Evolutionary conservation across 1,284 basidiomycete genomes (phyloP).

Genomic region (Apiotrichum gamsii): DNA sequence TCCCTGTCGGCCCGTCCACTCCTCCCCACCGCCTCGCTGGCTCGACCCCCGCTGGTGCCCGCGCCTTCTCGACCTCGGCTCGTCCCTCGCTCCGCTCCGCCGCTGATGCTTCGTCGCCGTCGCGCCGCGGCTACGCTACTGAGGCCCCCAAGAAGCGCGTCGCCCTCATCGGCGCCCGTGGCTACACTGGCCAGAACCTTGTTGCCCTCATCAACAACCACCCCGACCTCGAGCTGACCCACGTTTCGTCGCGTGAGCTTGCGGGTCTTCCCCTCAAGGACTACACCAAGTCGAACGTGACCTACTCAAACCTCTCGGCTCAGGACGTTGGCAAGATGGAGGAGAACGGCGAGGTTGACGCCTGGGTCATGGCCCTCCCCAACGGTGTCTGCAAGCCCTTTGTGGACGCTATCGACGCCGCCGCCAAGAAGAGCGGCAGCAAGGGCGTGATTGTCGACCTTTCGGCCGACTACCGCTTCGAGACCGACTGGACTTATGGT

Average conservation of each 20-base stretch:
- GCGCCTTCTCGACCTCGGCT: slow-evolving; percentile 69
- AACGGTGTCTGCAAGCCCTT: slow-evolving; percentile 97
- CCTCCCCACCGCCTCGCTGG: slow-evolving; percentile 55
- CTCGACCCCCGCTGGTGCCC: slow-evolving; percentile 48
- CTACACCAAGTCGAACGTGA: slow-evolving; percentile 72
- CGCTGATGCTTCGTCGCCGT: slow-evolving; percentile 47
- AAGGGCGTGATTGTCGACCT: slow-evolving; percentile 79
- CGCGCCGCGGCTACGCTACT: slow-evolving; percentile 48
- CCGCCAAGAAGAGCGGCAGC: slow-evolving; percentile 53
- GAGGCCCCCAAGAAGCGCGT: slow-evolving; percentile 73
- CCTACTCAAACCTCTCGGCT: slow-evolving; percentile 70
- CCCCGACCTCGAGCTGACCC: slow-evolving; percentile 79
- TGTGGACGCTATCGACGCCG: slow-evolving; percentile 86
- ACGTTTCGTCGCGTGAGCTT: slow-evolving; percentile 94
- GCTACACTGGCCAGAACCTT: slow-evolving; percentile 86
- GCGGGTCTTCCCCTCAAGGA: slow-evolving; percentile 72
- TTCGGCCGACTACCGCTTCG: slow-evolving; percentile 92
- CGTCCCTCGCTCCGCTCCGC: slow-evolving; percentile 51
- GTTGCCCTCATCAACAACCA: slow-evolving; percentile 78
- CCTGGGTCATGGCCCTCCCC: slow-evolving; percentile 96
- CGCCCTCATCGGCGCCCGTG: slow-evolving; percentile 92
- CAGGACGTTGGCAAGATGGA: slow-evolving; percentile 80
- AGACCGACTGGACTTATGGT: slow-evolving; percentile 92
- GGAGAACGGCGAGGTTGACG: slow-evolving; percentile 79
- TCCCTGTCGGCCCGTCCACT: slow-evolving; percentile 80